Evolutionary conservation across 192 early-diverging fungal genomes (phyloP).

Genomic region (Nowakowskiella sp.): DNA sequence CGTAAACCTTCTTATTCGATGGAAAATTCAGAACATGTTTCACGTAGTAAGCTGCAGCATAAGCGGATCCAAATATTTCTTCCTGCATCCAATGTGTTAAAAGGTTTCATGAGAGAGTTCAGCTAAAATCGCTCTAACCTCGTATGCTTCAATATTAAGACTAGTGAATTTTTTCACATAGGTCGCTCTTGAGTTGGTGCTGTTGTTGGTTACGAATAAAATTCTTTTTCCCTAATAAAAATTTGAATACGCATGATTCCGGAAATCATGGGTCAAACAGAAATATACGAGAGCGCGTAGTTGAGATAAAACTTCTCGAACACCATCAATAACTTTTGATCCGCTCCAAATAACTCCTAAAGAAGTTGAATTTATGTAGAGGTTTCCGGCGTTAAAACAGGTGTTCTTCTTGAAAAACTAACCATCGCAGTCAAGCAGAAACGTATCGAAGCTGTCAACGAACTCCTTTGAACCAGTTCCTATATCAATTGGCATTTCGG

Average conservation of each 20-base stretch:
- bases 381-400: not conserved
- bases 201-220: constrained; percentile 98
- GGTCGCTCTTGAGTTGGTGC: constrained; percentile 70
- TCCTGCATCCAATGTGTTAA: constrained; percentile 37
- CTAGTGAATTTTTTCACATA: constrained; percentile 78
- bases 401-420: constrained; percentile 3
- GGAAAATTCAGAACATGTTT: constrained; percentile 74
- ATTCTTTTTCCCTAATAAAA: constrained; percentile 63
- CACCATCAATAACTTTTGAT: constrained; percentile 53
- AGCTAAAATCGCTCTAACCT: constrained; percentile 31
- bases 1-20: constrained; percentile 80
- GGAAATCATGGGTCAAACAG: not conserved
- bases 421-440: constrained; percentile 97
- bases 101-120: constrained; percentile 14
- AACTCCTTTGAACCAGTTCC: too few relatives aligned
- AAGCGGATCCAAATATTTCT: constrained; percentile 90
- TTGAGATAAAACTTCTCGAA: constrained; percentile 61
- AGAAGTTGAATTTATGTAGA: not conserved
- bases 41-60: constrained; percentile 88
- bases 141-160: constrained; percentile 68
- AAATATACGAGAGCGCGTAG: constrained; percentile 56
- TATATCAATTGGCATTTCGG: too few relatives aligned
- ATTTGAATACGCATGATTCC: not conserved
- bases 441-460: constrained; percentile 79
- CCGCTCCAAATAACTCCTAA: constrained; percentile 86